Evolutionary conservation across 2,329 filamentous ascomycete genomes (phyloP), one percentile per base, ranked within the genome.

Genomic region (Didymosphaeria variabile): DNA sequence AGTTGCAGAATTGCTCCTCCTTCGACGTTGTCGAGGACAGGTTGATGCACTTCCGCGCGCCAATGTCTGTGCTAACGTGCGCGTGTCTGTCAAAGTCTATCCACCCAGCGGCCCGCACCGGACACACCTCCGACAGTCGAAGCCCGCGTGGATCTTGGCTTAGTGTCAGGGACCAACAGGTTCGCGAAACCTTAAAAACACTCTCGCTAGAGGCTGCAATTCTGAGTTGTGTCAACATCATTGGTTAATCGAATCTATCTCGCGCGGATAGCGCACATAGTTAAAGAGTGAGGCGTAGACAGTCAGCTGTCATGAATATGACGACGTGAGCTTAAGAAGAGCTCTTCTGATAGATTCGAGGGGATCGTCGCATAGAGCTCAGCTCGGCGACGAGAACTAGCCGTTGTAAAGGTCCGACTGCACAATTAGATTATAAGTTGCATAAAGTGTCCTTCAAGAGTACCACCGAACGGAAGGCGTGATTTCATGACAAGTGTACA

Each of bases 81-180:
- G 26, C 40, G 26, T 44, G 38, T 44, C 52, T 34, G 36, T n/a
- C 52, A 55, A 44, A 44, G 38, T 45, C 17, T 17, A 32, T 17
- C 38, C 19, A 47, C 47, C 60, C 38, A 69, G 49, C 63, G 59
- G 56, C 59, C 59, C 57, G 57, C 55, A 52, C 62, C 67, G 70
- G 70, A 72, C 65, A 50, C 26, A 44, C 45, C 34, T 70, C 70
- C 69, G 70, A 21, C 17, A 51, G 45, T 23, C n/a, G 21, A 50
- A 32, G 10, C 15, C 23, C 52, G 44, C 26, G 52, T 38, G 26
- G 15, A 10, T 29, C 19, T 38, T 29, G 17, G 0, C n/a, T 45
- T 52, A 50, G 36, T 34, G 19, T 17, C 29, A 52, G 36, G 47
- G 26, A 45, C 36, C 44, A 23, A 52, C 38, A 49, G 38, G 13